Conservation (phyloP, 2,329 filamentous ascomycete genomes). For the Fonsecaea monophora region DNA sequence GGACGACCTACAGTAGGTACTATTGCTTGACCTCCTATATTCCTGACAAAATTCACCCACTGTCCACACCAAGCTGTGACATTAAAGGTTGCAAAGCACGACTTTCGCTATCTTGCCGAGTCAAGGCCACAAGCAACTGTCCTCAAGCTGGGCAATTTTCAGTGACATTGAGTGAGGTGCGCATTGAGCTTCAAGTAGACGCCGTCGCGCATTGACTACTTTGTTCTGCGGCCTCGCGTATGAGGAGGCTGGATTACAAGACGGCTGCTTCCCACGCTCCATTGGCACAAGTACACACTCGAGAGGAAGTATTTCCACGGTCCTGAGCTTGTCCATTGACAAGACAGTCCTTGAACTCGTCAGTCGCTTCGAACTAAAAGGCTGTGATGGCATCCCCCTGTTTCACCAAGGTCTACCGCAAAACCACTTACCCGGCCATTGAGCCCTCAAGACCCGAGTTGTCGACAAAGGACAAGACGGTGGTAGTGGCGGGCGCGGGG, state of each 20-base stretch:
- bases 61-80: not conserved
- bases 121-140: not conserved
- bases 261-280: not conserved
- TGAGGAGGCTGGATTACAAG: not conserved
- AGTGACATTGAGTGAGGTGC: not conserved
- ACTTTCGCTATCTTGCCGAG: not conserved
- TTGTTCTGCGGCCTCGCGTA: not conserved
- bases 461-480: conserved; percentile 48
- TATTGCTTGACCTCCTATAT: not conserved
- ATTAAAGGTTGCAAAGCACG: not conserved
- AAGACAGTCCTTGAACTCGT: not conserved
- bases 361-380: conserved; percentile 9
- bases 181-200: not conserved
- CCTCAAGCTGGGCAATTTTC: not conserved
- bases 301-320: not conserved
- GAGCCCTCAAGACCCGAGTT: conserved; percentile 45
- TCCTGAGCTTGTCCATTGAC: not conserved
- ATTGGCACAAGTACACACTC: not conserved
- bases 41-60: not conserved
- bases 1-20: too few species aligned
- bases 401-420: conserved; percentile 46
- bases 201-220: not conserved
- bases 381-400: conserved; percentile 39
- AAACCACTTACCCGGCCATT: conserved; percentile 50
- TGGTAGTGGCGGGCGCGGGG: conserved; percentile 62